phyloP scores from a whole-genome alignment of 2,329 filamentous ascomycete species.

The Grosmannia penicillata region DNA sequence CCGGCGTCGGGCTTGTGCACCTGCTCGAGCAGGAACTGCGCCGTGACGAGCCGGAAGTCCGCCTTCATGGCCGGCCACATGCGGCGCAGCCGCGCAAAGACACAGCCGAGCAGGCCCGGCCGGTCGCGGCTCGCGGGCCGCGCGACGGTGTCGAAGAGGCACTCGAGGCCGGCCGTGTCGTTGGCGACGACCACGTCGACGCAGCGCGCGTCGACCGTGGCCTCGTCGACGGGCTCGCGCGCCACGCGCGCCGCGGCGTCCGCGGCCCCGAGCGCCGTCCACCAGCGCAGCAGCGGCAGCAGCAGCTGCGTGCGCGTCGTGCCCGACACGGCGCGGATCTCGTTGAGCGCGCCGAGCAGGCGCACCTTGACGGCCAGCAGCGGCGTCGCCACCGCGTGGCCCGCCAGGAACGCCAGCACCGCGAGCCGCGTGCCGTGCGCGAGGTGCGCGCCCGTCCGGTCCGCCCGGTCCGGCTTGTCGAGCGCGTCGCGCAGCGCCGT shows the following conservation, averaged over 20 bases:
- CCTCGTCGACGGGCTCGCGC: slow-evolving; percentile 12
- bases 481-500: slow-evolving; percentile 47
- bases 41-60: slow-evolving; percentile 42
- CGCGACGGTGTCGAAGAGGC: slow-evolving; percentile 32
- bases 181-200: slow-evolving; percentile 39
- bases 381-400: slow-evolving; percentile 57
- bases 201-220: slow-evolving; percentile 21
- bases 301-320: slow-evolving; percentile 58
- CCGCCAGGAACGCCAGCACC: slow-evolving; percentile 57
- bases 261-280: slow-evolving; percentile 40
- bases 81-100: slow-evolving; percentile 53
- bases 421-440: slow-evolving; percentile 47
- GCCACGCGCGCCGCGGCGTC: slow-evolving; percentile 25
- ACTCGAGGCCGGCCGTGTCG: slow-evolving; percentile 34
- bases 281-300: slow-evolving; percentile 58
- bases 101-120: slow-evolving; percentile 42
- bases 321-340: slow-evolving; percentile 55
- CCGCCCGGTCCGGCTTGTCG: slow-evolving; percentile 25
- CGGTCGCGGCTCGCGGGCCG: slow-evolving; percentile 25
- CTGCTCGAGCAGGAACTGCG: slow-evolving; percentile 47
- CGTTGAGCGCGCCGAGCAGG: slow-evolving; percentile 57
- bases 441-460: slow-evolving; percentile 19
- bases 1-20: slow-evolving; percentile 28
- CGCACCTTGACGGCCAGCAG: slow-evolving; percentile 53
- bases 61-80: slow-evolving; percentile 62